Evolutionary conservation across 23 red algal genomes (phyloP).

Genomic region (Gracilaria gracilis): DNA sequence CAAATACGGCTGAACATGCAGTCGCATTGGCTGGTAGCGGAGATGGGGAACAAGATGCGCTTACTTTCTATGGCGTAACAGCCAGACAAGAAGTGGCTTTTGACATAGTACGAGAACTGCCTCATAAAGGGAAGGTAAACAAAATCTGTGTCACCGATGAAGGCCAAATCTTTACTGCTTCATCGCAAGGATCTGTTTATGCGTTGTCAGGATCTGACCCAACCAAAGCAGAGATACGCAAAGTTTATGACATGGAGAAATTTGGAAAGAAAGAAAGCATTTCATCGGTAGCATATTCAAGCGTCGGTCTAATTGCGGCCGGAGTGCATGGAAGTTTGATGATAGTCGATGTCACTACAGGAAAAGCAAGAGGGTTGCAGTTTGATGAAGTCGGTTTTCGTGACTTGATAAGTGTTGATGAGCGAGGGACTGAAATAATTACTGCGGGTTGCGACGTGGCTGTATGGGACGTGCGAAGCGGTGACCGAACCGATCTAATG

Average conservation of each 20-base stretch:
- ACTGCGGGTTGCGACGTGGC: conserved; percentile 45
- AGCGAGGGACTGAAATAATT: conserved; percentile 60
- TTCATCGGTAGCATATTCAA: conserved; percentile 33
- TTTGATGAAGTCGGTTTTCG: conserved; percentile 63
- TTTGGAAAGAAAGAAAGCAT: conserved; percentile 32
- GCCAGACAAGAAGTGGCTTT: conserved; percentile 3
- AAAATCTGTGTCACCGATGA: conserved; percentile 46
- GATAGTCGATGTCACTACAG: conserved; percentile 12
- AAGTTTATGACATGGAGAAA: conserved; percentile 41
- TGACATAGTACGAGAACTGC: conserved; percentile 1
- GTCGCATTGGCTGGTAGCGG: conserved; percentile 47
- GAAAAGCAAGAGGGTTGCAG: conserved; percentile 20
- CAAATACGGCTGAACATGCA: conserved; percentile 21
- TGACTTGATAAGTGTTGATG: conserved; percentile 47
- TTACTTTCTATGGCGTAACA: conserved; percentile 48
- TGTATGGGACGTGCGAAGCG: conserved; percentile 69
- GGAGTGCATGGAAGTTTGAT: conserved; percentile 68
- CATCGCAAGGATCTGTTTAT: conserved; percentile 6
- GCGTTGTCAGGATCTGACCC: neutral
- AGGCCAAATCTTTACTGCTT: conserved; percentile 41
- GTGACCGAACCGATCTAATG: conserved; percentile 24
- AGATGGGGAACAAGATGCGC: conserved; percentile 29
- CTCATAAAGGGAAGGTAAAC: conserved; percentile 51
- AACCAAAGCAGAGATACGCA: neutral
- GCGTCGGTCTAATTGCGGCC: conserved; percentile 26